Evolutionary conservation across 495 filamentous ascomycete genomes (phyloP).

Genomic region (Usnea hakonensis): DNA sequence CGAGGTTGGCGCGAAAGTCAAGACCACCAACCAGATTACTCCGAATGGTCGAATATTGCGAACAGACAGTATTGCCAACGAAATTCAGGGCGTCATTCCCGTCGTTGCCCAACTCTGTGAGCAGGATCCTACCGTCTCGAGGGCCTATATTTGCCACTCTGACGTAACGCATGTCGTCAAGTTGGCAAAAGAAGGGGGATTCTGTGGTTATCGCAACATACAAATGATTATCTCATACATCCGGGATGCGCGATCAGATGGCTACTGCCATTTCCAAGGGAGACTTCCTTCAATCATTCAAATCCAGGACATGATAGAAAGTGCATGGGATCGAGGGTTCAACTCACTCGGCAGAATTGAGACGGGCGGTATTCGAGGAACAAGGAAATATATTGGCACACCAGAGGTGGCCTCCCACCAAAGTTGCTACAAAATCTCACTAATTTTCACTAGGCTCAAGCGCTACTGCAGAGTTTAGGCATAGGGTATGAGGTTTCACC

Average conservation of each 20-base stretch:
- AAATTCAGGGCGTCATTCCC: constrained; percentile 60
- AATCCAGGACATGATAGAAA: constrained; percentile 83
- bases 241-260: constrained; percentile 45
- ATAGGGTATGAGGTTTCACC: constrained; percentile 42
- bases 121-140: constrained; percentile 52
- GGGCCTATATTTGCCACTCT: constrained; percentile 74
- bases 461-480: constrained; percentile 60
- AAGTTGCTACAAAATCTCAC: constrained; percentile 12
- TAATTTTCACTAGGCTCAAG: constrained; percentile 55
- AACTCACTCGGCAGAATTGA: constrained; percentile 65
- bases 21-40: constrained; percentile 47
- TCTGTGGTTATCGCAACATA: constrained; percentile 97
- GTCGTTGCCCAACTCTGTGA: constrained; percentile 65
- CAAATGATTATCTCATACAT: constrained; percentile 88
- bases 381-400: constrained; percentile 93
- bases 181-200: constrained; percentile 71
- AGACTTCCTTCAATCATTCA: constrained; percentile 70
- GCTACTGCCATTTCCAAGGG: constrained; percentile 50
- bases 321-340: constrained; percentile 82
- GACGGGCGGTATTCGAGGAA: constrained; percentile 81
- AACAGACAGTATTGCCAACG: constrained; percentile 48
- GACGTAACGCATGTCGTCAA: constrained; percentile 75
- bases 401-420: constrained; percentile 57
- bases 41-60: constrained; percentile 42
- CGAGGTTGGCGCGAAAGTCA: constrained; percentile 52